Base-by-base conservation (phyloP, 108 stramenopile species). In the Skeletonema potamos region DNA sequence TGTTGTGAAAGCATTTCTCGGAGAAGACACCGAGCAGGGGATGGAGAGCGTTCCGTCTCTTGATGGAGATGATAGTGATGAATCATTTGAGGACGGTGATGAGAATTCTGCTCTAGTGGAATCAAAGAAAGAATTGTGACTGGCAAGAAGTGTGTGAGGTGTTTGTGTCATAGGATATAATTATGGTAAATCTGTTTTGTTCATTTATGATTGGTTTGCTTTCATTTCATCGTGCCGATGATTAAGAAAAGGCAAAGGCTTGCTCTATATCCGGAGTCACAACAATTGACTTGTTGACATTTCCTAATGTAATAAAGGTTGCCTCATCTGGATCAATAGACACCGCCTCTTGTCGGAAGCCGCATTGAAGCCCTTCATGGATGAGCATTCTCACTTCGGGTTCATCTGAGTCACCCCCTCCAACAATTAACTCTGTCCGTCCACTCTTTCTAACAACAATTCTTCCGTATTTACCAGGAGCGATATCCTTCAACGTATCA, bases 391-490 rank as follows among this genome's bases (percentile, higher is more conserved):
- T 80, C 51, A 92, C 73, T 80, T 89, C 48, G 4, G 27, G 48
- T 22, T 37, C 76, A 29, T 37, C 41, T 4, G 77, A 84, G 64
- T 85, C 74, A 4, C 71, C 69, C 46, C 86, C 85, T 26, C 87
- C 86, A 58, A 92, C 36, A 27, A 87, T 83, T 15, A 95, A 66
- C 10, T 90, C 87, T 8, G 92, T 91, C 72, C 71, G 85, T 6
- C 94, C 94, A 74, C 94, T 95, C 61, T 92, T 86, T 64, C 88
- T 74, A 27, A 95, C 86, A 12, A 86, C 62, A 10, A 95, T 87
- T 72, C 75, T 87, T 15, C 94, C 94, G 58, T 92, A 85, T 48
- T 68, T 64, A 6, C 94, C 94, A 3, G 92, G 73, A 33, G 79
- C 58, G 41, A 84, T 59, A 27, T 76, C 74, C 26, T 70, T 72